Evolutionary conservation across 2,329 filamentous ascomycete species (phyloP).

Genomic region (Ceratocystis destructans): DNA sequence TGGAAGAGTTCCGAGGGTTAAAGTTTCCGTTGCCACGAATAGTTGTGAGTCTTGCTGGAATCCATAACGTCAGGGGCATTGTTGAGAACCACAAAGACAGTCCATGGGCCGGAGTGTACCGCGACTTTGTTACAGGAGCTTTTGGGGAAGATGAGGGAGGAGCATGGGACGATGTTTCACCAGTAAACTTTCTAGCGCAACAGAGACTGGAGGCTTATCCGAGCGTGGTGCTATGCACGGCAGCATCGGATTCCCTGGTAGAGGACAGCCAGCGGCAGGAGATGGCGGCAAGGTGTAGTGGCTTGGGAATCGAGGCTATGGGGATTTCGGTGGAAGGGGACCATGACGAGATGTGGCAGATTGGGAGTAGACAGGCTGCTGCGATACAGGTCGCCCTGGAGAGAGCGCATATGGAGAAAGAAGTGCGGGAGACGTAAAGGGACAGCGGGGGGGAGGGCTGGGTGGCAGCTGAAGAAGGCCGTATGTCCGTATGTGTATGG

Average conservation of each 20-base stretch:
- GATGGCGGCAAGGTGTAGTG: neutral
- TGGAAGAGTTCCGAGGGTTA: constrained; percentile 21
- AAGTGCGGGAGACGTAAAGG: neutral
- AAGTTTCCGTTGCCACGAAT: constrained; percentile 22
- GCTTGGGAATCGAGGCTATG: neutral
- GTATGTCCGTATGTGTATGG: no score
- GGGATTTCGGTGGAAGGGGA: neutral
- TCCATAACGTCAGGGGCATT: constrained; percentile 34
- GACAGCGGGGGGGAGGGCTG: neutral
- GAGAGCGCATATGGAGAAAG: neutral
- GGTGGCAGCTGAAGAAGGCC: no score
- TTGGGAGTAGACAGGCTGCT: neutral
- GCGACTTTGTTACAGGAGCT: constrained; percentile 32
- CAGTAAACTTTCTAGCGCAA: constrained; percentile 22
- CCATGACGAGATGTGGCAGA: constrained; percentile 16
- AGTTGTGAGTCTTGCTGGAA: constrained; percentile 37
- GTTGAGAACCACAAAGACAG: constrained; percentile 26
- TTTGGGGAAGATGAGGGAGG: constrained; percentile 31
- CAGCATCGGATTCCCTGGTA: constrained; percentile 11
- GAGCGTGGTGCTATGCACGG: constrained; percentile 1
- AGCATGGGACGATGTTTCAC: constrained; percentile 31
- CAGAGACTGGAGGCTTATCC: neutral
- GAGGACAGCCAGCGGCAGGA: constrained; percentile 12
- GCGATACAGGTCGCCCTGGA: neutral
- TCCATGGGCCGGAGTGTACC: constrained; percentile 27